phyloP scores from a whole-genome alignment of 1,284 basidiomycete genomes.

The Cystobasidium sp. region DNA sequence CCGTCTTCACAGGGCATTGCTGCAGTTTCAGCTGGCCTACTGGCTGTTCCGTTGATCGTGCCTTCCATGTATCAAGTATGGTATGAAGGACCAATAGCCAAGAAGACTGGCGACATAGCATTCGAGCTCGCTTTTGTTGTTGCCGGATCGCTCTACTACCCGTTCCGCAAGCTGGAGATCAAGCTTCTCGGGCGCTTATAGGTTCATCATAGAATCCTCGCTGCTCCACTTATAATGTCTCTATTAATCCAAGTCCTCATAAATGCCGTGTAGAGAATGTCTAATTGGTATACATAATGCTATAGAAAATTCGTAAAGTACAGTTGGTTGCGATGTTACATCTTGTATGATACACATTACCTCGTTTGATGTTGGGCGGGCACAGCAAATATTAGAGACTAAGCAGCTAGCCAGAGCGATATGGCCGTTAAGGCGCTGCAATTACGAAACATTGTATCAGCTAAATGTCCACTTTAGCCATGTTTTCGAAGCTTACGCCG shows the following conservation, averaged over 20 bases:
- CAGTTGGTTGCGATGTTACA: neutral
- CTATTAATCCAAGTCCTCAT: too few species aligned
- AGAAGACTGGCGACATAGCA: constrained; percentile 55
- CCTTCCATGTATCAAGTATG: constrained; percentile 10
- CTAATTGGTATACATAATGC: neutral
- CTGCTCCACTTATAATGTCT: neutral
- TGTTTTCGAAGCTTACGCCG: constrained; percentile 23
- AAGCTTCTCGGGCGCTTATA: constrained; percentile 21
- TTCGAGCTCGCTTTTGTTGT: constrained; percentile 57
- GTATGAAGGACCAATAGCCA: constrained; percentile 53
- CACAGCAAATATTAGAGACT: neutral
- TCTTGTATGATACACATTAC: constrained; percentile 10
- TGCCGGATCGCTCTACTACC: constrained; percentile 53
- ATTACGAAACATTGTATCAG: neutral
- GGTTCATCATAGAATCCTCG: neutral
- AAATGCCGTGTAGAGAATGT: neutral
- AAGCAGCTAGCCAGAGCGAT: constrained; percentile 33
- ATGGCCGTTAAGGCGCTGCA: constrained; percentile 34
- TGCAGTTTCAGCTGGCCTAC: constrained; percentile 24
- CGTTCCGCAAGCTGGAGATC: constrained; percentile 43
- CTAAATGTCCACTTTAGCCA: neutral
- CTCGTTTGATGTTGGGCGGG: too few species aligned
- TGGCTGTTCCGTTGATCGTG: constrained; percentile 23
- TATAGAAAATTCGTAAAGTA: neutral
- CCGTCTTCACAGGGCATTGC: constrained; percentile 5